These are phyloP conservation scores for Lablab purpureus DNA, from an alignment of 306 rosid genomes.

Conservation along the genomic window DNA sequence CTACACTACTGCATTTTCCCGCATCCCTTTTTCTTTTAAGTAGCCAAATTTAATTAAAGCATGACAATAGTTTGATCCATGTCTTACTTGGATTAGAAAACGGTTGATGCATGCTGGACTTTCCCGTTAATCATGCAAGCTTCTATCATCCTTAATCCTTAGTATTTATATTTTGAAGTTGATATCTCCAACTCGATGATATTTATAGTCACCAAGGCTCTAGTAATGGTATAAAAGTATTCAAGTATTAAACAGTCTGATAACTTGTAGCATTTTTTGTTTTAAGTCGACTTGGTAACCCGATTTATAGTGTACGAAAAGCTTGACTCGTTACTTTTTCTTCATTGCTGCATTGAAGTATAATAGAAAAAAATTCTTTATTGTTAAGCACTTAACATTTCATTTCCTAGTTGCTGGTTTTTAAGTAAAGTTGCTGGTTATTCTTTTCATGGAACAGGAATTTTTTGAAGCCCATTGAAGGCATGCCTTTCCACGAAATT, in stretches of 20 bases:
- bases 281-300: constrained; percentile 12
- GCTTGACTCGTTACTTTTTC: constrained; percentile 26
- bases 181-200: constrained; percentile 14
- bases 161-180: constrained; percentile 28
- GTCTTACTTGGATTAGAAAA: constrained; percentile 7
- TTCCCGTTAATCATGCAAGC: constrained; percentile 10
- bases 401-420: constrained; percentile 23
- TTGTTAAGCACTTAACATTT: neutral
- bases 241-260: constrained; percentile 14
- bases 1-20: neutral
- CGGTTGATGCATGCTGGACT: constrained; percentile 9
- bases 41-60: constrained; percentile 17
- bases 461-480: constrained; percentile 73
- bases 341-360: constrained; percentile 18
- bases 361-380: constrained; percentile 14
- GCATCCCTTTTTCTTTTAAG: constrained; percentile 23
- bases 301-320: constrained; percentile 28
- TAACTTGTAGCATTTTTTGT: constrained; percentile 14
- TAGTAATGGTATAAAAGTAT: neutral
- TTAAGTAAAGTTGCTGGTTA: constrained; percentile 22
- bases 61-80: neutral
- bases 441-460: constrained; percentile 63
- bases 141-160: constrained; percentile 13
- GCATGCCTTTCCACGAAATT: constrained; percentile 77
- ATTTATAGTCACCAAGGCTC: constrained; percentile 21